These are phyloP conservation scores for Gentiana dahurica DNA, from an alignment of 257 asterid species.

Conservation along the genomic window DNA sequence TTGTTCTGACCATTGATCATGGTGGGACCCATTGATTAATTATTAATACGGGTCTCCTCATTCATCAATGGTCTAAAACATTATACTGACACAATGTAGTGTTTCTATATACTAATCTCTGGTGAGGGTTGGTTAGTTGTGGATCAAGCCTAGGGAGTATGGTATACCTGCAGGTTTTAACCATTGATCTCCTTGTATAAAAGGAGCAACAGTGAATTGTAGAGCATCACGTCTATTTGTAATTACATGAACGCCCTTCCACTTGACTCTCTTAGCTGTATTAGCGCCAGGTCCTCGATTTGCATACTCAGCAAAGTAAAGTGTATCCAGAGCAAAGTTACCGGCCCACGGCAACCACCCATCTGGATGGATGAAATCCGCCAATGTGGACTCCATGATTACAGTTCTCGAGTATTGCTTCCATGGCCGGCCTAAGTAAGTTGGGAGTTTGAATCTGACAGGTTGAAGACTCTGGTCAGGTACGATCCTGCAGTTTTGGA, in stretches of 20 bases:
- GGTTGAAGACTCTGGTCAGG: constrained; percentile 2
- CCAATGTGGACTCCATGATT: constrained; percentile 29
- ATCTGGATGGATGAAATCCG: constrained; percentile 27
- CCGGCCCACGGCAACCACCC: constrained; percentile 42
- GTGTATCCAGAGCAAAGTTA: constrained; percentile 26
- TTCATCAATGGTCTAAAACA: too few species aligned
- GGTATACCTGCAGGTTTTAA: too few species aligned
- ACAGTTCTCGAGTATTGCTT: constrained; percentile 31
- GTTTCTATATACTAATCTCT: too few species aligned
- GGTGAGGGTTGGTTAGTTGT: too few species aligned
- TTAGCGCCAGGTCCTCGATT: constrained; percentile 28
- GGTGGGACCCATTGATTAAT: too few species aligned
- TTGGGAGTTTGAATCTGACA: constrained; percentile 18
- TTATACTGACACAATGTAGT: too few species aligned
- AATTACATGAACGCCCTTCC: constrained; percentile 23
- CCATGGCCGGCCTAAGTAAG: constrained; percentile 36
- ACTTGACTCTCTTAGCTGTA: constrained; percentile 23
- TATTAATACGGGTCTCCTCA: too few species aligned
- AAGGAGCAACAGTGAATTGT: too few species aligned
- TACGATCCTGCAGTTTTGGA: constrained; percentile 7
- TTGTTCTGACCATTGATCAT: too few species aligned
- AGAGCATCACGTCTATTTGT: too few species aligned
- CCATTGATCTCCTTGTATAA: too few species aligned
- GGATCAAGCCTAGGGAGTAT: too few species aligned
- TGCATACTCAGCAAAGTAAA: constrained; percentile 24